These are phyloP conservation scores for Leucocoprinus sp. DNA, from an alignment of 768 basidiomycete genomes.

Conservation along the genomic window DNA sequence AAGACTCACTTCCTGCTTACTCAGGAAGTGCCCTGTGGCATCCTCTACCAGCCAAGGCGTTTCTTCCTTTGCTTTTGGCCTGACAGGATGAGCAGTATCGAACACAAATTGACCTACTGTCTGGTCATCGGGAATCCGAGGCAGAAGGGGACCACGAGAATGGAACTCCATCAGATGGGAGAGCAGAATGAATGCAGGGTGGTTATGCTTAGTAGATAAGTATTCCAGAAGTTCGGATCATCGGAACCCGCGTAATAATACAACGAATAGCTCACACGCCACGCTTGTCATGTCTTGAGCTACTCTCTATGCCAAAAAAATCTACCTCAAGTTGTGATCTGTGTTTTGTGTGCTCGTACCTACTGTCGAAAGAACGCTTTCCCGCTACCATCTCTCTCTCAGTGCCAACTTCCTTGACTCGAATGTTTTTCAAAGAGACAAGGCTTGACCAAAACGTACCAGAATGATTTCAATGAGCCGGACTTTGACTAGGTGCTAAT, in stretches of 20 bases:
- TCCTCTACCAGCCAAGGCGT: slow-evolving; percentile 46
- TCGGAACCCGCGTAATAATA: no score
- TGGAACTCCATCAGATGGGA: slow-evolving; percentile 22
- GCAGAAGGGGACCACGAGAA: slow-evolving; percentile 22
- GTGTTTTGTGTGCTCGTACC: slow-evolving; percentile 18
- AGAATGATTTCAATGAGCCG: slow-evolving; percentile 26
- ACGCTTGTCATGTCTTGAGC: no score
- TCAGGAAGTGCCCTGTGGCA: slow-evolving; percentile 31
- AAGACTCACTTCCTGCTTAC: slow-evolving; percentile 30
- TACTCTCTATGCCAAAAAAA: no score
- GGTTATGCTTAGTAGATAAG: no score
- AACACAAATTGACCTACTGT: slow-evolving; percentile 49
- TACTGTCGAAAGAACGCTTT: slow-evolving; percentile 30
- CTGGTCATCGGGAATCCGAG: slow-evolving; percentile 41
- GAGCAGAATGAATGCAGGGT: background rate
- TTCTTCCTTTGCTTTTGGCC: slow-evolving; percentile 26
- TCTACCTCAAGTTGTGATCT: background rate
- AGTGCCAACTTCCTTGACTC: background rate
- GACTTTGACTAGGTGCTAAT: slow-evolving; percentile 43
- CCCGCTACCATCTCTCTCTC: slow-evolving; percentile 48
- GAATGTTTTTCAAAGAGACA: background rate
- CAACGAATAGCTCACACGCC: no score
- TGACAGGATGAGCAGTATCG: slow-evolving; percentile 32
- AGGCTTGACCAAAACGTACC: slow-evolving; percentile 13
- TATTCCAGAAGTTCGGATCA: no score